These are phyloP conservation scores for Mortierella sp. DNA, from an alignment of 371 early-diverging fungal genomes.

Conservation along the genomic window DNA sequence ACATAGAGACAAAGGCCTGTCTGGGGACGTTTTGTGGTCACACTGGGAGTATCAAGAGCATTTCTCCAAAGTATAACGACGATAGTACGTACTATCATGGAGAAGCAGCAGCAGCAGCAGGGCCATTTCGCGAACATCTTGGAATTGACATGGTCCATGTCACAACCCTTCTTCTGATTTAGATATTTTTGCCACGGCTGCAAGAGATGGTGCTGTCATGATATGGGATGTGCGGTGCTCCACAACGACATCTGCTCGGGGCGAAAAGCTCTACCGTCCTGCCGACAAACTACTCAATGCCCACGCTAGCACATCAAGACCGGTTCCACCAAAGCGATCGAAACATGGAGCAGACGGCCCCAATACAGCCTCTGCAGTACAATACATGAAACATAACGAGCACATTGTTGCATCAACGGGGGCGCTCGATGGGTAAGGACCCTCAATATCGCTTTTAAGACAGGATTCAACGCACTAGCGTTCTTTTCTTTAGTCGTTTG, in stretches of 20 bases:
- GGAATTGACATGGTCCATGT: background rate
- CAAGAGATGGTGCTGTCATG: conserved; percentile 44
- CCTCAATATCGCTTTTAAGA: background rate
- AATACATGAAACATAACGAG: conserved; percentile 51
- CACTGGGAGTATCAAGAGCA: conserved; percentile 49
- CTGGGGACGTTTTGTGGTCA: conserved; percentile 44
- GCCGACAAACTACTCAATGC: conserved; percentile 40
- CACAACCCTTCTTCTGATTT: background rate
- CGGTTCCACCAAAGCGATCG: conserved; percentile 30
- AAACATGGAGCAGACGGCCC: conserved; percentile 47
- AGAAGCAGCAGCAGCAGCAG: too few relatives aligned
- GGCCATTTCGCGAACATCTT: too few relatives aligned
- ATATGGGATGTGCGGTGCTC: conserved; percentile 53
- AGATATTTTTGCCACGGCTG: conserved; percentile 53
- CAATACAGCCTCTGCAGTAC: conserved; percentile 50
- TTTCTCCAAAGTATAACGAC: conserved; percentile 29
- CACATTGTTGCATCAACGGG: conserved; percentile 46
- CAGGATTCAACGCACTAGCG: too few relatives aligned
- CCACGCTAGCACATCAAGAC: conserved; percentile 28
- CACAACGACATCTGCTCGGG: conserved; percentile 26
- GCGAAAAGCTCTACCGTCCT: conserved; percentile 34
- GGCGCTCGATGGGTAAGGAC: conserved; percentile 39
- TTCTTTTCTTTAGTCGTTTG: too few relatives aligned
- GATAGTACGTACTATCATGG: conserved; percentile 28
- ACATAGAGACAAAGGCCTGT: conserved; percentile 38